Evolutionary conservation across 768 basidiomycete species (phyloP).

Genomic region (Neoboletus subvelutipes): DNA sequence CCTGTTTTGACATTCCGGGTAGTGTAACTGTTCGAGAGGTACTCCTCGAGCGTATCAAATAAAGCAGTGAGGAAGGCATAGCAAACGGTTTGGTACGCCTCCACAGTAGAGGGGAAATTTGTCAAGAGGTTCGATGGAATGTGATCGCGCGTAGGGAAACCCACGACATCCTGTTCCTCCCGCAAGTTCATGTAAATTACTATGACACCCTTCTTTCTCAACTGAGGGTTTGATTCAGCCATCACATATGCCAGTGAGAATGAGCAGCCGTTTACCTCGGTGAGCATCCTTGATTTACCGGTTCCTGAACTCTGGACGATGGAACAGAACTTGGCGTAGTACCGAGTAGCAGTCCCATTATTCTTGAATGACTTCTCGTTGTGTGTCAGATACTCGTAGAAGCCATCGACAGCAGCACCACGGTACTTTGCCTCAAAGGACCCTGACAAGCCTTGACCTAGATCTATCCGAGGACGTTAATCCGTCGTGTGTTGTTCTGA

Average conservation of each 20-base stretch:
- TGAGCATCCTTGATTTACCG: slow-evolving; percentile 1
- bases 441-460: background rate
- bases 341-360: background rate
- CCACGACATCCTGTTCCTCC: background rate
- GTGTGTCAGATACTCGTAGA: slow-evolving; percentile 7
- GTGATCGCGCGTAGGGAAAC: background rate
- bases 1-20: background rate
- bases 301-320: slow-evolving; percentile 7
- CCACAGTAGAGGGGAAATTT: background rate
- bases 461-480: no score
- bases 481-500: no score
- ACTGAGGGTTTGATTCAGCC: background rate
- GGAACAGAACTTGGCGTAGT: slow-evolving; percentile 7
- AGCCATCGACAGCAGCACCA: background rate
- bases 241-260: background rate
- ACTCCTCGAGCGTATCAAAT: background rate
- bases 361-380: slow-evolving; percentile 1
- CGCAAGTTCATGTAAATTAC: background rate
- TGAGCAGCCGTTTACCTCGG: background rate
- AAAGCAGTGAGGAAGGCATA: slow-evolving; percentile 9
- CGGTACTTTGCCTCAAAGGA: background rate
- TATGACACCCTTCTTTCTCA: background rate
- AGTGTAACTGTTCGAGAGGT: background rate
- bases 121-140: background rate
- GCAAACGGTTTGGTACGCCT: background rate